Conservation (phyloP, 139 green algal species). For the Bryopsis sp. region DNA sequence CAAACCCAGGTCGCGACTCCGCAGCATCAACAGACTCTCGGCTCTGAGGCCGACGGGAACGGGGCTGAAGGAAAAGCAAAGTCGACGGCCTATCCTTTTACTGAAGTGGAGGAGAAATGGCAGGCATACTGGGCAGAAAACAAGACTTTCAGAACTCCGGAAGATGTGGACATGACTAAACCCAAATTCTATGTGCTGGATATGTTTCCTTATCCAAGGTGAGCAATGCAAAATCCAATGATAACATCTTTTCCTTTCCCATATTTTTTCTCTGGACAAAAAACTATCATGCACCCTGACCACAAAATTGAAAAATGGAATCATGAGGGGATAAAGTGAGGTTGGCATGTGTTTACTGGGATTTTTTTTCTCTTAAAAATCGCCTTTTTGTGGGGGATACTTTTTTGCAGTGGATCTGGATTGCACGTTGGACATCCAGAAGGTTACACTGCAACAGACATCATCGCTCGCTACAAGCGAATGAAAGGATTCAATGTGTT, state of each 20-base stretch:
- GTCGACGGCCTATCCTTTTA: slow-evolving; percentile 72
- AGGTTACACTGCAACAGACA: slow-evolving; percentile 93
- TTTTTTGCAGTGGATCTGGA: slow-evolving; percentile 58
- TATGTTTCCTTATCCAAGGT: slow-evolving; percentile 99
- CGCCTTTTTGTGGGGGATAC: too few relatives aligned
- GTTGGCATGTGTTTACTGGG: too few relatives aligned
- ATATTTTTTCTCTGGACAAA: too few relatives aligned
- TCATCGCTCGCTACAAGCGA: slow-evolving; percentile 93
- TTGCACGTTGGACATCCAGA: slow-evolving; percentile 86
- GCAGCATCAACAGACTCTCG: background rate
- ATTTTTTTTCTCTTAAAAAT: too few relatives aligned
- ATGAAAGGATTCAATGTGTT: slow-evolving; percentile 94
- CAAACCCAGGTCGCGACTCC: too few relatives aligned
- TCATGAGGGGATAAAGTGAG: too few relatives aligned
- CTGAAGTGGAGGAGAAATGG: slow-evolving; percentile 86
- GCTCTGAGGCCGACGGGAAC: background rate
- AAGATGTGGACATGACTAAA: slow-evolving; percentile 84
- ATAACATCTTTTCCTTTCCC: too few relatives aligned
- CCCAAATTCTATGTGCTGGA: slow-evolving; percentile 98
- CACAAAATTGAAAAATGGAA: too few relatives aligned
- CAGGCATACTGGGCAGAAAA: slow-evolving; percentile 80
- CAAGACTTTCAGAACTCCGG: slow-evolving; percentile 87
- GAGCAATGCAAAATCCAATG: too few relatives aligned
- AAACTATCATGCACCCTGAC: too few relatives aligned
- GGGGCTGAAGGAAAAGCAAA: background rate